Conservation (phyloP, 1,139 yeast species). For the Pichia norvegensis region DNA sequence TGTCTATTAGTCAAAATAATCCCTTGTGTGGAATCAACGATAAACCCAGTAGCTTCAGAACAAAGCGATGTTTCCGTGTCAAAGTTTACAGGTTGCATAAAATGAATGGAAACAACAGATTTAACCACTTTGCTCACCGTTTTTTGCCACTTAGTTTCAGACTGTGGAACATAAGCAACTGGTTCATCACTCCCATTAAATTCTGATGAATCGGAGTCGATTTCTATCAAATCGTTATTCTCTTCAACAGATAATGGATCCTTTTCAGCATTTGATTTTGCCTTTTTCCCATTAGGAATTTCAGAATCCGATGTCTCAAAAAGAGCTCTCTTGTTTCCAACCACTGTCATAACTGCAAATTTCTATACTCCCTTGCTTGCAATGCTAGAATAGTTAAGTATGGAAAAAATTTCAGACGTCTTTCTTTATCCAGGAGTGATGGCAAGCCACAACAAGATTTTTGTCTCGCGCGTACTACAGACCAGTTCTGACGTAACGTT, state of each 20-base stretch:
- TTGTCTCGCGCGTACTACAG: not conserved
- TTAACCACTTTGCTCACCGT: constrained; percentile 79
- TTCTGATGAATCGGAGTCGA: constrained; percentile 1
- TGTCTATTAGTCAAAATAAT: constrained; percentile 86
- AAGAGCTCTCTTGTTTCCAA: not conserved
- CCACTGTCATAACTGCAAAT: not conserved
- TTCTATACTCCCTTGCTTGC: not conserved
- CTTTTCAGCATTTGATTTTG: not conserved
- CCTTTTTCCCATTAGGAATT: not conserved
- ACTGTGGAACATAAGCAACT: constrained; percentile 14
- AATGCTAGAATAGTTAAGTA: not conserved
- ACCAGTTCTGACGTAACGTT: not conserved
- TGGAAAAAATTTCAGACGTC: not conserved
- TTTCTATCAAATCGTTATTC: constrained; percentile 4
- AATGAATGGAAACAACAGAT: constrained; percentile 84
- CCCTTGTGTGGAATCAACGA: constrained; percentile 79
- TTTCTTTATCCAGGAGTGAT: too few relatives aligned
- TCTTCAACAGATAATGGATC: not conserved
- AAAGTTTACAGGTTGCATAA: constrained; percentile 76
- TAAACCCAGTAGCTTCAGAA: constrained; percentile 91
- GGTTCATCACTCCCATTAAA: not conserved
- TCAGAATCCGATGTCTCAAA: not conserved
- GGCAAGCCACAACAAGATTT: not conserved
- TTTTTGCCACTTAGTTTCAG: constrained; percentile 52
- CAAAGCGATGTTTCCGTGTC: constrained; percentile 80